phyloP scores from a whole-genome alignment of 1,284 basidiomycete genomes.

The Irpex rosettiformis region DNA sequence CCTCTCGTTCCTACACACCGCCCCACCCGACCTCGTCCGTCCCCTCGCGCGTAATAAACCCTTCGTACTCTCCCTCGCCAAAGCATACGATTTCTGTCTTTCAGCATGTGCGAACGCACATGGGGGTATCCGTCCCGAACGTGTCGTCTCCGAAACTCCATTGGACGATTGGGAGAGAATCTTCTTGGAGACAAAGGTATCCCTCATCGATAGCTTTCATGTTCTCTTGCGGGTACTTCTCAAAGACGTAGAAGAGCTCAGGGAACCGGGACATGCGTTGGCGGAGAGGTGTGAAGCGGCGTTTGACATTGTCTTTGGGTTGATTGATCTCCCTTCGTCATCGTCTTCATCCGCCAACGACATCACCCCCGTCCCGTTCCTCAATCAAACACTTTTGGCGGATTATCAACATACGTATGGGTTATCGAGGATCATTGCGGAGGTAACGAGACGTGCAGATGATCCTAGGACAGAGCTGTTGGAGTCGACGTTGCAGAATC shows the following conservation, averaged over 20 bases:
- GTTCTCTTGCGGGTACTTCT: slow-evolving; percentile 49
- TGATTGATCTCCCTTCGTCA: slow-evolving; percentile 43
- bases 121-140: slow-evolving; percentile 44
- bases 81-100: slow-evolving; percentile 56
- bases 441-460: slow-evolving; percentile 44
- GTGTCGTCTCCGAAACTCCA: slow-evolving; percentile 26
- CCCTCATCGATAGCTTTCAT: slow-evolving; percentile 67
- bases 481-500: slow-evolving; percentile 43
- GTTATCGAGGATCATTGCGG: slow-evolving; percentile 45
- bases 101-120: slow-evolving; percentile 52
- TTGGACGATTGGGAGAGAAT: slow-evolving; percentile 64
- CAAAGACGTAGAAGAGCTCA: slow-evolving; percentile 37
- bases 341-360: slow-evolving; percentile 19
- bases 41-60: slow-evolving; percentile 47
- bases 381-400: slow-evolving; percentile 58
- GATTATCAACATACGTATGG: slow-evolving; percentile 71
- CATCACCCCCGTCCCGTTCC: slow-evolving; percentile 46
- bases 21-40: slow-evolving; percentile 44
- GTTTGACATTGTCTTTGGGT: slow-evolving; percentile 54
- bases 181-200: slow-evolving; percentile 68
- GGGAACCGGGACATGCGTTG: slow-evolving; percentile 37
- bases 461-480: slow-evolving; percentile 57
- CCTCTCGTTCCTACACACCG: slow-evolving; percentile 47
- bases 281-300: slow-evolving; percentile 46
- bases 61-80: slow-evolving; percentile 56